phyloP scores from a whole-genome alignment of 768 basidiomycete genomes.

The Mycena vitilis region DNA sequence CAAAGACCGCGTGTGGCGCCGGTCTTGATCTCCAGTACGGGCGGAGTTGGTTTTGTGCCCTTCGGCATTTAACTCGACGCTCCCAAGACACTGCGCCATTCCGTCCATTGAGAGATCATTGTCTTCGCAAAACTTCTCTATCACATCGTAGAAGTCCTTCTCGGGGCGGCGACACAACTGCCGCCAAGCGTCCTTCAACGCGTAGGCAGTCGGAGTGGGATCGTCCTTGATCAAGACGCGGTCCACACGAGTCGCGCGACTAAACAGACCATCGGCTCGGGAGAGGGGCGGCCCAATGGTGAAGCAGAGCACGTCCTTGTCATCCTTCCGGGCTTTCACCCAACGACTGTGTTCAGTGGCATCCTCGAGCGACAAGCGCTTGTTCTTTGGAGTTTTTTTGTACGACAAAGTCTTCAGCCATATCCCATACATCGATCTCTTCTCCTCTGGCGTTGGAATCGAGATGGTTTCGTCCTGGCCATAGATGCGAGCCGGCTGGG shows the following conservation, averaged over 20 bases:
- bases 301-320: constrained; percentile 5
- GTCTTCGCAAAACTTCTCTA: neutral
- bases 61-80: constrained; percentile 17
- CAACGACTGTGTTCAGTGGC: constrained; percentile 1
- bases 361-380: neutral
- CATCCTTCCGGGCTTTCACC: neutral
- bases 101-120: neutral
- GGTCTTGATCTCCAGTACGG: neutral
- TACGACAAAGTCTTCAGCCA: neutral
- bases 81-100: constrained; percentile 26
- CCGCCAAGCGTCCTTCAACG: constrained; percentile 30
- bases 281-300: constrained; percentile 12
- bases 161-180: constrained; percentile 25
- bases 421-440: neutral
- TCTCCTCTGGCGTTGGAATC: neutral
- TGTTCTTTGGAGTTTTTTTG: neutral
- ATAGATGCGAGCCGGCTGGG: neutral
- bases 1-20: constrained; percentile 16
- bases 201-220: constrained; percentile 3
- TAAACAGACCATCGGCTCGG: constrained; percentile 16
- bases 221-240: constrained; percentile 10
- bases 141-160: constrained; percentile 25
- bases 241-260: constrained; percentile 22
- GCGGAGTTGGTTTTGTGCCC: neutral
- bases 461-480: constrained; percentile 20